A percentile compares a stretch with the other conserved stretches of the same genome.
Evolutionary conservation across 164 flowering plant genomes (phyloP).

Genomic region (Tetracentron sinense): DNA sequence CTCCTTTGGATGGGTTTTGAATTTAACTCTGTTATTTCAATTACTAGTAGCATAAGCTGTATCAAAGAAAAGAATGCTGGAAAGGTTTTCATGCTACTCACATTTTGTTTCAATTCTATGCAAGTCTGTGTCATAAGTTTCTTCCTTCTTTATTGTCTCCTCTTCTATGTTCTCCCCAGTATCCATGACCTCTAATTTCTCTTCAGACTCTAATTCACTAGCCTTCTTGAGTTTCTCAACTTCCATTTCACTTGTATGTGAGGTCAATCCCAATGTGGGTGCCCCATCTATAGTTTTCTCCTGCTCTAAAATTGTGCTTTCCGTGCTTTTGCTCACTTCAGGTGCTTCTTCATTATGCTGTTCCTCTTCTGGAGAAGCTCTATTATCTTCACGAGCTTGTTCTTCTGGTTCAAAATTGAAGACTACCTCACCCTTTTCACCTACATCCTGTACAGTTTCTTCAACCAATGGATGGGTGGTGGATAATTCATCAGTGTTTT

Average conservation of each 20-base stretch:
- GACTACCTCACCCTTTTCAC: slow-evolving; percentile 8
- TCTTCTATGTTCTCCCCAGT: background rate
- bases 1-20: background rate
- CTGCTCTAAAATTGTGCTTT: slow-evolving; percentile 11
- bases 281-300: slow-evolving; percentile 7
- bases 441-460: slow-evolving; percentile 9
- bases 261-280: slow-evolving; percentile 2
- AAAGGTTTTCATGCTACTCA: slow-evolving; percentile 7
- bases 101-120: slow-evolving; percentile 10
- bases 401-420: slow-evolving; percentile 11
- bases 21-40: background rate
- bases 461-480: slow-evolving; percentile 3
- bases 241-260: slow-evolving; percentile 13
- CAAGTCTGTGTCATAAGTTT: background rate
- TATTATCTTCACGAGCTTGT: slow-evolving; percentile 12
- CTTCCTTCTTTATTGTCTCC: slow-evolving; percentile 13
- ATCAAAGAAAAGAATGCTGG: background rate
- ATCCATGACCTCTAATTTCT: slow-evolving; percentile 3
- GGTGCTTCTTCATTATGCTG: slow-evolving; percentile 6
- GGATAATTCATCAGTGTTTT: background rate
- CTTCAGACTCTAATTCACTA: slow-evolving; percentile 4
- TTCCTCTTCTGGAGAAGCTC: slow-evolving; percentile 10
- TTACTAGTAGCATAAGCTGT: background rate
- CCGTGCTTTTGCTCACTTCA: slow-evolving; percentile 1
- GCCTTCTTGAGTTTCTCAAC: slow-evolving; percentile 1